Evolutionary conservation across 441 rosid species (phyloP), one percentile per base, ranked within the genome.

Genomic region (Populus trichocarpa): DNA sequence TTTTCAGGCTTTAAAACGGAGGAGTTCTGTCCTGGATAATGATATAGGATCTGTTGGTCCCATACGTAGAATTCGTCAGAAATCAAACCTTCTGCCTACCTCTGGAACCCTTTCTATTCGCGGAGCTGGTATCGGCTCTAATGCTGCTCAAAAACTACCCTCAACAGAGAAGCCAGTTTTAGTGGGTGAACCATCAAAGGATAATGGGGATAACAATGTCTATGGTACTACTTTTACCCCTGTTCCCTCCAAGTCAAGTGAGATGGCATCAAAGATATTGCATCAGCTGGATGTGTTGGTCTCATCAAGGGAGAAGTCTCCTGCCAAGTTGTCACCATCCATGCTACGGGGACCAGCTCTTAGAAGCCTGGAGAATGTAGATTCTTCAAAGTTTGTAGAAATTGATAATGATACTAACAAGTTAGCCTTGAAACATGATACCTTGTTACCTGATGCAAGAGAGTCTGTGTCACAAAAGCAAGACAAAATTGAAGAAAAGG

Each of bases 21-120:
- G 96, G 85, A 91, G 89, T 83, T 89, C 95, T n/a, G 90, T 87
- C 67, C 86, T 96, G 40, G 97, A 96, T 68, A 88, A 82, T 87
- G 97, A 88, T 83, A 84, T 92, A 22, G 93, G 94, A 71, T 88
- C 97, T 78, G 83, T 85, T 74, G 97, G 94, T 72, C 92, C 98
- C 78, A 85, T 94, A 77, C 95, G 99, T 50, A 92, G 98, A 83
- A 92, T 92, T 81, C 94, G 98, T 70, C 97, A 94, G 80, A 96
- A 94, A 77, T 87, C 95, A 42, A 91, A 87, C 78, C 87, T 92
- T 74, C 77, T 86, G 70, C 84, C 90, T 76, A 80, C 84, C 78
- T 84, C 92, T 73, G 86, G 81, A 68, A 69, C 73, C 74, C 69
- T 36, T 50, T 80, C 84, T 75, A 64, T 66, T 13, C 80, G 59